Percentiles rank a stretch among this genome's conserved stretches.
phyloP scores from a whole-genome alignment of 352 stramenopile genomes.

The Pythium volutum region DNA sequence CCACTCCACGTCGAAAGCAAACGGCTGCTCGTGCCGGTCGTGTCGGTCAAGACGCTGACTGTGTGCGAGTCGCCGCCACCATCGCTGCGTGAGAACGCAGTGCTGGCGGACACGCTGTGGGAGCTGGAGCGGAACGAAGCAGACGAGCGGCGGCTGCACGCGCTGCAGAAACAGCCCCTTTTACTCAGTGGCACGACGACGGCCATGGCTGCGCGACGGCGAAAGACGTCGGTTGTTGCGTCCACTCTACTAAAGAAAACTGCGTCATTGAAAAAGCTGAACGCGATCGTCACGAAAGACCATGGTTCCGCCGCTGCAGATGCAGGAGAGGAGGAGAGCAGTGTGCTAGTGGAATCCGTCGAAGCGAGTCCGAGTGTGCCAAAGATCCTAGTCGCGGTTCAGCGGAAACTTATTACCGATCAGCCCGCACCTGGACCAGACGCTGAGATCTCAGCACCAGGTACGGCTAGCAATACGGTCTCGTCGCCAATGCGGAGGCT shows the following conservation, averaged over 20 bases:
- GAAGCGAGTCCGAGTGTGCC: constrained; percentile 8
- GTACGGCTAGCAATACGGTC: neutral
- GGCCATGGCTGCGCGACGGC: constrained; percentile 8
- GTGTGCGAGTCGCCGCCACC: neutral
- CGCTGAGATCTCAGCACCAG: neutral
- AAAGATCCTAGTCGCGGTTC: constrained; percentile 22
- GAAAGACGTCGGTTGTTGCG: neutral
- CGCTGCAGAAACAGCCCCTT: neutral
- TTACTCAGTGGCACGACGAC: constrained; percentile 18
- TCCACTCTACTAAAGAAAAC: neutral
- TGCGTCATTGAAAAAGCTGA: neutral
- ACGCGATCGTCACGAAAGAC: neutral
- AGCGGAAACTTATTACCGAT: constrained; percentile 4
- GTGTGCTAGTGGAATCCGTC: neutral
- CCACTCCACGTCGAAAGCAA: constrained; percentile 19
- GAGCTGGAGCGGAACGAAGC: constrained; percentile 1
- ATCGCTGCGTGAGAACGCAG: neutral
- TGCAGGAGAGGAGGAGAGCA: neutral
- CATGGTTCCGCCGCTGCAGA: neutral
- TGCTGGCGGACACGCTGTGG: neutral
- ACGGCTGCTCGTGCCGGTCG: constrained; percentile 1
- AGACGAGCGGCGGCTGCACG: constrained; percentile 2
- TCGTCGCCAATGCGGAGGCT: neutral
- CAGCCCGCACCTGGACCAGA: neutral
- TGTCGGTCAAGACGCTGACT: neutral